Base-by-base conservation (phyloP, 1,284 basidiomycete species). In the Xanthoconium separans region DNA sequence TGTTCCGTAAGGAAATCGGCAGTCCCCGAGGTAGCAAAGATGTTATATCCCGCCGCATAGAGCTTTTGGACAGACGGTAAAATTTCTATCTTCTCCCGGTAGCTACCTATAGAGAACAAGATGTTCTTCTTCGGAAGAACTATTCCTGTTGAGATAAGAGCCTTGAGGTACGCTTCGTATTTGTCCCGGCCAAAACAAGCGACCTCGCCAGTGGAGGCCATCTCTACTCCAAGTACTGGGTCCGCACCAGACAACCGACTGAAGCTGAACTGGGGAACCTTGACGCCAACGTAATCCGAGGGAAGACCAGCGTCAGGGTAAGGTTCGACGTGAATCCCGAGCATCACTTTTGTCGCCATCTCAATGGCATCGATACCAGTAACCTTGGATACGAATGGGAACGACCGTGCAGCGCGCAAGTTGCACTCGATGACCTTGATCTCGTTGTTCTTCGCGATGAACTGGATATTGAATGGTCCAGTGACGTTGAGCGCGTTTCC, bases 371-470 rank as follows among this genome's bases (percentile, higher is more conserved):
- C 95, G 62, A 98, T 82, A 34, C 95, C 95, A 7, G 96, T 98
- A 57, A 98, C 95, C 77, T 99, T 99, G 37, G 93, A 96, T 43
- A 99, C 96, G 79, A 99, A 99, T 51, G 97, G 96, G 87, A 98
- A 98, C 1, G 96, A 98, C 56, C 97, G 87, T 29, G 96, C 95
- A 3, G 97, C 97, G 58, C 96, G 93, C 39, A 99, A 80, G 74
- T 99, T 99, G 77, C 96, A 99, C 74, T 99, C 96, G 71, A 99
- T 99, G 65, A 99, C 96, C 82, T 99, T 98, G 82, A 98, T 98
- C 74, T 98, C 96, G 77, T 98, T 98, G 77, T 98, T 91, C 83
- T 99, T 99, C 55, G 95, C 95, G 65, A 99, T 98, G 77, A 99
- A 98, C 77, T 99, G 97, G 70, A 99, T 99, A 75, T 99, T 99